phyloP scores from a whole-genome alignment of 2,329 filamentous ascomycete species.

The Tricladium varicosporioides region DNA sequence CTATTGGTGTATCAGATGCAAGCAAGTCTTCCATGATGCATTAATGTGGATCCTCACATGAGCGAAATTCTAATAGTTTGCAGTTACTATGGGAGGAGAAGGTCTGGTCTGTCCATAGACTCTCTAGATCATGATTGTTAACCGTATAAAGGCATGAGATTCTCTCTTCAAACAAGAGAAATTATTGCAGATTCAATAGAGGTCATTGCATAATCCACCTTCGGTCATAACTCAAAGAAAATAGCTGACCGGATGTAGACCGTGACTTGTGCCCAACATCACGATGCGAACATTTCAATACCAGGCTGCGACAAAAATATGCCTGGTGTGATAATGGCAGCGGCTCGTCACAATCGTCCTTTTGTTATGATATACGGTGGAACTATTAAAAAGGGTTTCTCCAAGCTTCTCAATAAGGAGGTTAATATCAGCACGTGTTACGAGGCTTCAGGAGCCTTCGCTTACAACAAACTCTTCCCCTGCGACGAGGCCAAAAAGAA shows the following conservation, averaged over 20 bases:
- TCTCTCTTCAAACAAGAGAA: constrained; percentile 85
- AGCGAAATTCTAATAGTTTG: constrained; percentile 44
- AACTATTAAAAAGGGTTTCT: constrained; percentile 85
- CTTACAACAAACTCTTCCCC: constrained; percentile 74
- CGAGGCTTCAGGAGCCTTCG: constrained; percentile 80
- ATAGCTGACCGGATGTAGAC: neutral
- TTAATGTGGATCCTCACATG: neutral
- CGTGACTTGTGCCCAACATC: constrained; percentile 45
- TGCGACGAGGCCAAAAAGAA: constrained; percentile 59
- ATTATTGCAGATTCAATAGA: constrained; percentile 95
- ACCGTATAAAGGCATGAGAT: constrained; percentile 73
- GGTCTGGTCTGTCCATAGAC: constrained; percentile 46
- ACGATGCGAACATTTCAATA: constrained; percentile 91
- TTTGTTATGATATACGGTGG: constrained; percentile 96
- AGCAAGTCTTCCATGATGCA: constrained; percentile 10
- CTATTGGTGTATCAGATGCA: constrained; percentile 62
- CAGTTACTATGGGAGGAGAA: constrained; percentile 93
- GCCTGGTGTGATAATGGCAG: constrained; percentile 64
- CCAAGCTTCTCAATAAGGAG: constrained; percentile 67
- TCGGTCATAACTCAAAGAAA: constrained; percentile 34
- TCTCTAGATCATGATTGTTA: neutral
- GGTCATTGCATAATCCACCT: constrained; percentile 75
- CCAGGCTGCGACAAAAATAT: constrained; percentile 98
- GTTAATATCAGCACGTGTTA: constrained; percentile 90
- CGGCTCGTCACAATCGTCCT: constrained; percentile 70